phyloP scores from a whole-genome alignment of 2,329 filamentous ascomycete species.

The Eurotiales sp. region DNA sequence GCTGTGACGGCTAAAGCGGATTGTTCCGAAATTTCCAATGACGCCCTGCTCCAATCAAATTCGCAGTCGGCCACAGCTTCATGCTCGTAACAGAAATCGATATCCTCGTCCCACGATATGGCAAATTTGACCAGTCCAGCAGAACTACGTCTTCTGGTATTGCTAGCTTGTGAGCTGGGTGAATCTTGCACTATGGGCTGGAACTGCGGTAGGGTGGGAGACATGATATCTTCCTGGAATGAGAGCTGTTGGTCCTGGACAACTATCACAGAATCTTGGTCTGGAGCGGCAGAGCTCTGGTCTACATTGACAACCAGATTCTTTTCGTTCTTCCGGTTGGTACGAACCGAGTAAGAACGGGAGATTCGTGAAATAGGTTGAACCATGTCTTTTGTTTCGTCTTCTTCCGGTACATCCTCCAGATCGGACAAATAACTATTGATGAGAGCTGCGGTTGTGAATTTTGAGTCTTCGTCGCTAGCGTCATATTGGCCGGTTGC shows the following conservation, averaged over 20 bases:
- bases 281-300: constrained; percentile 15
- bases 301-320: constrained; percentile 15
- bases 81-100: constrained; percentile 61
- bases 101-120: constrained; percentile 58
- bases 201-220: constrained; percentile 34
- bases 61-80: constrained; percentile 59
- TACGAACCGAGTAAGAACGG: constrained; percentile 12
- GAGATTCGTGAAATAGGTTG: constrained; percentile 12
- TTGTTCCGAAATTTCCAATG: constrained; percentile 28
- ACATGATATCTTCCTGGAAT: constrained; percentile 46
- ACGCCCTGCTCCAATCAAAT: constrained; percentile 53
- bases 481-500: background rate
- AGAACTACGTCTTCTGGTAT: constrained; percentile 17
- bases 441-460: constrained; percentile 35
- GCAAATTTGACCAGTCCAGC: constrained; percentile 27
- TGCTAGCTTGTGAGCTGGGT: constrained; percentile 17
- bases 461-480: constrained; percentile 29
- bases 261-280: constrained; percentile 29
- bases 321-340: constrained; percentile 19
- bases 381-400: constrained; percentile 28
- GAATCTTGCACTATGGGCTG: constrained; percentile 17
- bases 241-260: constrained; percentile 29
- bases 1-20: constrained; percentile 9
- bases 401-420: constrained; percentile 46
- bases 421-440: constrained; percentile 38